phyloP scores from a whole-genome alignment of 257 asterid genomes.

The Solanum boliviense region DNA sequence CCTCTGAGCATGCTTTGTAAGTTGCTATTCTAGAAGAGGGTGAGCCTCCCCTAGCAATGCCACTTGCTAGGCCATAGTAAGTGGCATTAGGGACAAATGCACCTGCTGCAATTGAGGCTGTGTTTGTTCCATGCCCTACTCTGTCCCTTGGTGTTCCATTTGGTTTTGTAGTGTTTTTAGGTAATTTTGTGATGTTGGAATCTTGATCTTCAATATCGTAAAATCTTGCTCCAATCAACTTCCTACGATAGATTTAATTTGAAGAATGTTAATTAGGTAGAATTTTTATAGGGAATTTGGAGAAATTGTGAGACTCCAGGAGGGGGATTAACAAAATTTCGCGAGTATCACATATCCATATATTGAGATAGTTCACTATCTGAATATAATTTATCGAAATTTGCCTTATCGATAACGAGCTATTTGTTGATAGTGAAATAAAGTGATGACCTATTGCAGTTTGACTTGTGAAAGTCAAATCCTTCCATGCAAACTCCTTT shows the following conservation, averaged over 20 bases:
- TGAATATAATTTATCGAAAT: neutral
- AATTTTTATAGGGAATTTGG: neutral
- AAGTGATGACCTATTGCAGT: constrained; percentile 49
- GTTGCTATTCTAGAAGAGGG: constrained; percentile 58
- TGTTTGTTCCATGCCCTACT: constrained; percentile 66
- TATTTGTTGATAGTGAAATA: neutral
- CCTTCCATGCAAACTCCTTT: constrained; percentile 79
- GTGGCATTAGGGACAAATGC: constrained; percentile 32
- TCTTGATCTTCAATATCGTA: constrained; percentile 16
- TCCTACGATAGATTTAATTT: constrained; percentile 16
- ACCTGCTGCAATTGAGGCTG: constrained; percentile 63
- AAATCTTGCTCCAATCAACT: constrained; percentile 65
- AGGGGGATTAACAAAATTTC: neutral
- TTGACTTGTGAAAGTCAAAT: constrained; percentile 37
- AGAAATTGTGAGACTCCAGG: too few relatives aligned
- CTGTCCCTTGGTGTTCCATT: constrained; percentile 50
- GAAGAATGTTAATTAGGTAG: neutral
- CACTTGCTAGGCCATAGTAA: constrained; percentile 53
- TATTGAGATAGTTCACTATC: neutral
- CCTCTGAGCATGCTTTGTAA: constrained; percentile 51
- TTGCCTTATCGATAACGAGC: too few relatives aligned
- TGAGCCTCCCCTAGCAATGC: constrained; percentile 55
- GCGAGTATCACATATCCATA: neutral
- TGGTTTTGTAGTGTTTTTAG: neutral
- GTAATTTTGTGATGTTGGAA: neutral